Percentiles rank a stretch among this genome's conserved stretches.
phyloP scores from a whole-genome alignment of 192 early-diverging fungal genomes.

The Endogone sp. region DNA sequence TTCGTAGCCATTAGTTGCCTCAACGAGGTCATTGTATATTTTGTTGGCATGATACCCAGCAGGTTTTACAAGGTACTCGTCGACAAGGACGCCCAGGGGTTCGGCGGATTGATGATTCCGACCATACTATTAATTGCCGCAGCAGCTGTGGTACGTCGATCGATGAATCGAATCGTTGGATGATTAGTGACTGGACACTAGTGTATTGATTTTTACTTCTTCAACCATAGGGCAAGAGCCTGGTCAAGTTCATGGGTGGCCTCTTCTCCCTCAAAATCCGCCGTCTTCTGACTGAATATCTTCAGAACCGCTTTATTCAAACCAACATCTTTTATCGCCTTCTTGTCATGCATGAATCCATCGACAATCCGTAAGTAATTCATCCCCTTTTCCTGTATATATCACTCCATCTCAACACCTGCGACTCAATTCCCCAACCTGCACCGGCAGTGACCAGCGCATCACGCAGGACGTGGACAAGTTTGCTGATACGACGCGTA shows the following conservation, averaged over 20 bases:
- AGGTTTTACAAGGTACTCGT: slow-evolving; percentile 73
- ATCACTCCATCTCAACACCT: background rate
- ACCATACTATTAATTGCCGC: slow-evolving; percentile 52
- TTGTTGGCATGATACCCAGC: slow-evolving; percentile 65
- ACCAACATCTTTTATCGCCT: slow-evolving; percentile 56
- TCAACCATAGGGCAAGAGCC: slow-evolving; percentile 44
- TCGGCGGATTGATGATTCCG: slow-evolving; percentile 48
- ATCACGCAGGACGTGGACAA: slow-evolving; percentile 89
- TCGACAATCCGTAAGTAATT: slow-evolving; percentile 68
- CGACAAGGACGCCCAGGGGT: slow-evolving; percentile 56
- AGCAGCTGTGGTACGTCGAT: slow-evolving; percentile 49
- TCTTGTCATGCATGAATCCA: slow-evolving; percentile 40
- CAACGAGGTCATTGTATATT: slow-evolving; percentile 59
- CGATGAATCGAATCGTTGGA: slow-evolving; percentile 1
- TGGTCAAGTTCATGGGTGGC: slow-evolving; percentile 55
- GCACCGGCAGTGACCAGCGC: slow-evolving; percentile 79
- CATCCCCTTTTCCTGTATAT: background rate
- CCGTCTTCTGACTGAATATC: slow-evolving; percentile 49
- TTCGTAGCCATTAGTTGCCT: slow-evolving; percentile 36
- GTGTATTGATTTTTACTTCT: background rate
- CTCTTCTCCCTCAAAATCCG: slow-evolving; percentile 64
- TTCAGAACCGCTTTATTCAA: slow-evolving; percentile 62
- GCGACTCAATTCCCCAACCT: no score
- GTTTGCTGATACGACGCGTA: slow-evolving; percentile 57
- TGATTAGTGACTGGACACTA: slow-evolving; percentile 8